Percentiles rank a stretch among this genome's conserved stretches.
These are phyloP conservation scores for Alternaria ethzedia DNA, from an alignment of 2,329 filamentous ascomycete genomes.

Conservation along the genomic window DNA sequence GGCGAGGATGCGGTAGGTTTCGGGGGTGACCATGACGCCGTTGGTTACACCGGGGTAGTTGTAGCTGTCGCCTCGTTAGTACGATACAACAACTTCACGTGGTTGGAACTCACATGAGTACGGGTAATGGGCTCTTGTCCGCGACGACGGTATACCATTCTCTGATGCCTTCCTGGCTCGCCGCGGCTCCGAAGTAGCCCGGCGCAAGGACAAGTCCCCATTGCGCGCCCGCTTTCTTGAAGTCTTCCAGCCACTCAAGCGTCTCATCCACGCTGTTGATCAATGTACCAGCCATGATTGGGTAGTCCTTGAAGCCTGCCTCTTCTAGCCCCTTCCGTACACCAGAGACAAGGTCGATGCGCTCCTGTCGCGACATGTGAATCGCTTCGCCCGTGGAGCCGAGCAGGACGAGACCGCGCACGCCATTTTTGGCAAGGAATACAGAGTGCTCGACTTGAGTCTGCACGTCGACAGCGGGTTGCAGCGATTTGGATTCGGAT, in stretches of 20 bases:
- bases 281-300: constrained; percentile 68
- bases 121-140: constrained; percentile 64
- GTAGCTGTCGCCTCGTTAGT: constrained; percentile 53
- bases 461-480: constrained; percentile 63
- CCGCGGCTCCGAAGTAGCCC: constrained; percentile 68
- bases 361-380: constrained; percentile 65
- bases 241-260: constrained; percentile 62
- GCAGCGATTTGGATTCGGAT: constrained; percentile 53
- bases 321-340: constrained; percentile 63
- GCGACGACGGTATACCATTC: constrained; percentile 69
- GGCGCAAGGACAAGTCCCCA: constrained; percentile 69
- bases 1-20: constrained; percentile 65
- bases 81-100: not conserved
- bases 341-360: constrained; percentile 60
- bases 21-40: constrained; percentile 64
- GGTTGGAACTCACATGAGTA: constrained; percentile 60
- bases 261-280: constrained; percentile 69
- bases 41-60: constrained; percentile 73
- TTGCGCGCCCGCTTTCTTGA: constrained; percentile 63
- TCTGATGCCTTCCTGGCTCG: constrained; percentile 64
- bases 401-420: constrained; percentile 67
- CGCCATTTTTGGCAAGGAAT: constrained; percentile 65
- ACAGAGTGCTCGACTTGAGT: constrained; percentile 65
- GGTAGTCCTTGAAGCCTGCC: constrained; percentile 64
- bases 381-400: constrained; percentile 71